phyloP scores from a whole-genome alignment of 345 rosid species.

The Ceriops decandra region DNA sequence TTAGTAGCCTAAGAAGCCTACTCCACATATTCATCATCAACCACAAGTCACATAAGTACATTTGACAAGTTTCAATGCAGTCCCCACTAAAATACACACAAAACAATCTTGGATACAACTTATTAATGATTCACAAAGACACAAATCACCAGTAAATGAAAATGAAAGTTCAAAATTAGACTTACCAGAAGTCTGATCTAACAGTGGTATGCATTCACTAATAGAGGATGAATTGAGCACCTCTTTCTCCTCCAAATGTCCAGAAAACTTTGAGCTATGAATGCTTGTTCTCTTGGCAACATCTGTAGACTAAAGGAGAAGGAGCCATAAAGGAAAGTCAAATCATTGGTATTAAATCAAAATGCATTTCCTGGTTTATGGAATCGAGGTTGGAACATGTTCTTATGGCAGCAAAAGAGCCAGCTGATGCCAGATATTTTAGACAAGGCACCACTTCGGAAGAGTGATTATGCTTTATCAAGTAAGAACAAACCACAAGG shows the following conservation, averaged over 20 bases:
- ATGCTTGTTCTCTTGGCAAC: conserved; percentile 25
- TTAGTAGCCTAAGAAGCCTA: neutral
- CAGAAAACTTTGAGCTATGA: conserved; percentile 23
- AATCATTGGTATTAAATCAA: neutral
- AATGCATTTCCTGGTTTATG: too few relatives aligned
- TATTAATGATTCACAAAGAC: too few relatives aligned
- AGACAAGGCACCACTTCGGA: too few relatives aligned
- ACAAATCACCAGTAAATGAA: neutral
- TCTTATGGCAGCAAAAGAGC: too few relatives aligned
- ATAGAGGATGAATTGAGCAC: conserved; percentile 15
- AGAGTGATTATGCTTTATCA: too few relatives aligned
- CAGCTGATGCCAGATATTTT: too few relatives aligned
- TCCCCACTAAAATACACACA: neutral
- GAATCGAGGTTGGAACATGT: too few relatives aligned
- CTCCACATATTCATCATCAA: neutral
- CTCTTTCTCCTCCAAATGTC: conserved; percentile 23
- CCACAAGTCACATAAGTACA: too few relatives aligned
- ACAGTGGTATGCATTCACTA: conserved; percentile 19
- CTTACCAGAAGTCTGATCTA: conserved; percentile 14
- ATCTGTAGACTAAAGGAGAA: conserved; percentile 30
- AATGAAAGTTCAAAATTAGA: conserved; percentile 13
- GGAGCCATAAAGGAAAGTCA: neutral
- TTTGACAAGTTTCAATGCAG: neutral
- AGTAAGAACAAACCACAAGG: too few relatives aligned
- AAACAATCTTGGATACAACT: neutral